Evolutionary conservation across 2,329 filamentous ascomycete species (phyloP), one percentile per base, ranked within the genome.

Genomic region (Teratosphaeria viscida): DNA sequence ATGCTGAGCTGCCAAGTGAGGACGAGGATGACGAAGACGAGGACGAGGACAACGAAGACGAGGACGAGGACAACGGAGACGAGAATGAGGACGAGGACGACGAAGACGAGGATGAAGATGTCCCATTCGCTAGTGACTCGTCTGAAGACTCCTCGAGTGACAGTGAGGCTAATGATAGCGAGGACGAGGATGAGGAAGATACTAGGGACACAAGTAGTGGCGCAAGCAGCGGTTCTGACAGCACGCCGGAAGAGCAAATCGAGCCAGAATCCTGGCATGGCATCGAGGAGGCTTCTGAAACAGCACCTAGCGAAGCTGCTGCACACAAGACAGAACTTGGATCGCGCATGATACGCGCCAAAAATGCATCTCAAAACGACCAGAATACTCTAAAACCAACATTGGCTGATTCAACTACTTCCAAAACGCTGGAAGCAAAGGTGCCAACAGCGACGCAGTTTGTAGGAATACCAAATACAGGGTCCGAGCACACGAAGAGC

Each of bases 401-500:
- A 19, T 23, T 34, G 12, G 26, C 39, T 27, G 39, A 57, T 5
- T 27, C 39, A 54, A 52, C 53, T 32, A 55, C 53, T 32, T 35
- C 56, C 27, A 47, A 56, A 58, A 53, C n/a, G 49, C 52, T 39
- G 19, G 55, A 54, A 27, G 55, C 59, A 43, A 37, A 58, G 14
- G 19, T 26, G 43, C 5, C 16, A 10, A 23, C 23, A n/a, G 16
- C 32, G 37, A 23, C 29, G 16, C 52, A 57, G 39, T 26, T 29
- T 26, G 55, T 57, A 14, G 55, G 55, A 37, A 57, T 49, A 32
- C 67, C 82, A 52, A 77, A 78, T 4, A 57, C 77, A 61, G 85
- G 85, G 16, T 76, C 75, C 35, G 64, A 68, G 26, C 65, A 69
- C 19, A 88, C 85, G 0, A 78, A 78, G 56, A 73, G 73, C 27